Percentiles rank a stretch among this genome's conserved stretches.
These are phyloP conservation scores for Acacia acuminata DNA, from an alignment of 306 rosid species.

Conservation along the genomic window DNA sequence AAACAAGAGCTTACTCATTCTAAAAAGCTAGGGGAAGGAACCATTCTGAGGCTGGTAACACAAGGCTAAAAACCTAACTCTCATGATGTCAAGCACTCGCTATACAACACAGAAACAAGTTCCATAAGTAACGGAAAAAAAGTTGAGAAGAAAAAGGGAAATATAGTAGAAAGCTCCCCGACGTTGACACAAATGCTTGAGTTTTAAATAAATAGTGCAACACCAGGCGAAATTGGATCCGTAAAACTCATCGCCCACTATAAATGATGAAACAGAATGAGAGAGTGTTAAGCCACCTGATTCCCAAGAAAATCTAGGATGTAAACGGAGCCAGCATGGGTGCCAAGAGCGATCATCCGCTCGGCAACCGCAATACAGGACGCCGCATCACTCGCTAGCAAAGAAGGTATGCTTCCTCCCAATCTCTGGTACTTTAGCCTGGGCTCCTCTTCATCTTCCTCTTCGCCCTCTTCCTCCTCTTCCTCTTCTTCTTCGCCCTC, in stretches of 20 bases:
- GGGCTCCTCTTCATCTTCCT: slow-evolving; percentile 63
- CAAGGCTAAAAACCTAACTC: neutral
- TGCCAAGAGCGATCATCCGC: slow-evolving; percentile 90
- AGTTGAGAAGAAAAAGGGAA: neutral
- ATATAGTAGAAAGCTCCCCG: neutral
- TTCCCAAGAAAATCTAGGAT: slow-evolving; percentile 88
- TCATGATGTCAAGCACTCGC: neutral
- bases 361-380: slow-evolving; percentile 77
- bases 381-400: slow-evolving; percentile 66
- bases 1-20: neutral
- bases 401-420: slow-evolving; percentile 79
- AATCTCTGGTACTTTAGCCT: slow-evolving; percentile 88
- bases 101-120: neutral
- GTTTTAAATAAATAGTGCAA: neutral
- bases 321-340: slow-evolving; percentile 73
- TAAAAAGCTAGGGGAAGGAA: neutral
- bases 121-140: neutral
- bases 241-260: neutral
- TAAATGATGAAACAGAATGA: neutral
- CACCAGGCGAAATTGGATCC: neutral
- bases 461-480: slow-evolving; percentile 52
- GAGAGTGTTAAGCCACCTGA: slow-evolving; percentile 47
- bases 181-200: neutral
- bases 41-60: neutral
- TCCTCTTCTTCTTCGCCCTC: slow-evolving; percentile 60